Evolutionary conservation across 2,329 filamentous ascomycete species (phyloP).

Genomic region (Hyphodiscus sp.): DNA sequence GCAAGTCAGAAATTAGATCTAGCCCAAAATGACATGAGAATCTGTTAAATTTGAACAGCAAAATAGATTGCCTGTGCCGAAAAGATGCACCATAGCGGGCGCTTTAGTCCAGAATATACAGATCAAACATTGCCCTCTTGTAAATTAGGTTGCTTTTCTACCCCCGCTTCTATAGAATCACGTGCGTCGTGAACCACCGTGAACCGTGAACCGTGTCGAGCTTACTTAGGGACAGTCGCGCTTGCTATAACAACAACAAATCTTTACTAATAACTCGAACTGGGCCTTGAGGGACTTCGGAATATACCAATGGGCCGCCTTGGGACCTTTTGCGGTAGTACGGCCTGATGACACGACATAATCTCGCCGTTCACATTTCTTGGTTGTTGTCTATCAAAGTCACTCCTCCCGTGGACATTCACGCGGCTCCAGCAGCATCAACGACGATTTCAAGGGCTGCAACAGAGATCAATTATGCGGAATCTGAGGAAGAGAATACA

Average conservation of each 20-base stretch:
- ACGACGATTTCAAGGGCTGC: conserved; percentile 4
- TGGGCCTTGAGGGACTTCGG: background rate
- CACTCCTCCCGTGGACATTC: conserved; percentile 18
- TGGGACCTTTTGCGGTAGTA: conserved; percentile 12
- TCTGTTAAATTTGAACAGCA: background rate
- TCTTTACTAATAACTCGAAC: background rate
- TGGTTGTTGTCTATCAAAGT: conserved; percentile 29
- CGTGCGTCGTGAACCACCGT: too few species aligned
- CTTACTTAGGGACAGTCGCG: background rate
- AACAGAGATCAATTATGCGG: background rate
- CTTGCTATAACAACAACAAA: background rate
- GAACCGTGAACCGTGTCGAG: too few species aligned
- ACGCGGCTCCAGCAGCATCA: conserved; percentile 3
- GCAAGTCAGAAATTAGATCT: background rate
- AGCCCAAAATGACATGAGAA: background rate
- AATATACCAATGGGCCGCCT: conserved; percentile 21
- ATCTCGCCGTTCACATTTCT: conserved; percentile 29
- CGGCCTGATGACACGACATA: conserved; percentile 31
- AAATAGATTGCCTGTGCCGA: background rate
- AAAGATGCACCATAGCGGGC: background rate
- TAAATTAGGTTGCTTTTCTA: too few species aligned
- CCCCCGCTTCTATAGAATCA: too few species aligned
- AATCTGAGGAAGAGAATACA: conserved; percentile 10
- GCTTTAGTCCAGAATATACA: too few species aligned
- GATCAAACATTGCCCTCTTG: too few species aligned